These are phyloP conservation scores for Dictyostelium brefeldianum DNA, from an alignment of 78 protist genomes.

Conservation along the genomic window DNA sequence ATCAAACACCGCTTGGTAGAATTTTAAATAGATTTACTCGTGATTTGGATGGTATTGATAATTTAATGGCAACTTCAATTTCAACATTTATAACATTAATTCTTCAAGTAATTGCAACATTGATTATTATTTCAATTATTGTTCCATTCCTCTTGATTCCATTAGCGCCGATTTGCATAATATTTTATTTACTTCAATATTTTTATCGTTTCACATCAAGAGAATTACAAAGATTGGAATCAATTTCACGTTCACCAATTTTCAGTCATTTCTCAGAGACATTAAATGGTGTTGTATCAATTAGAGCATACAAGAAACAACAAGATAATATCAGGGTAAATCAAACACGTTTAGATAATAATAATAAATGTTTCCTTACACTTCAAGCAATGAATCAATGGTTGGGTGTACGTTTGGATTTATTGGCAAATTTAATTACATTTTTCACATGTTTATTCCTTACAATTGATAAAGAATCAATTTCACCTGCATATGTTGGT, in stretches of 20 bases:
- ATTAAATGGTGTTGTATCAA: constrained; percentile 71
- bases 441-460: constrained; percentile 72
- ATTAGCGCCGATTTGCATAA: constrained; percentile 46
- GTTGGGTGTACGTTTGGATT: constrained; percentile 88
- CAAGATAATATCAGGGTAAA: constrained; percentile 14
- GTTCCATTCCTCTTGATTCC: constrained; percentile 70
- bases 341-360: constrained; percentile 3
- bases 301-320: constrained; percentile 72
- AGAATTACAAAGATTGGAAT: constrained; percentile 90
- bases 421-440: constrained; percentile 77
- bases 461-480: constrained; percentile 1
- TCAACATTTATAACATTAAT: constrained; percentile 35
- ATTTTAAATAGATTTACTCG: constrained; percentile 97
- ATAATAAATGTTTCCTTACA: constrained; percentile 44
- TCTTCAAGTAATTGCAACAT: constrained; percentile 28
- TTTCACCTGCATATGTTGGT: constrained; percentile 77
- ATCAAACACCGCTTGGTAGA: constrained; percentile 98
- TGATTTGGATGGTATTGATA: constrained; percentile 86
- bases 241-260: constrained; percentile 90
- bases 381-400: constrained; percentile 68
- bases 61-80: constrained; percentile 45
- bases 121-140: constrained; percentile 53
- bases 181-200: constrained; percentile 24
- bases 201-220: constrained; percentile 66
- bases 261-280: constrained; percentile 90